Evolutionary conservation across 805 yeast species (phyloP), one percentile per base, ranked within the genome.

Genomic region (Groenewaldozyma tartarivorans): DNA sequence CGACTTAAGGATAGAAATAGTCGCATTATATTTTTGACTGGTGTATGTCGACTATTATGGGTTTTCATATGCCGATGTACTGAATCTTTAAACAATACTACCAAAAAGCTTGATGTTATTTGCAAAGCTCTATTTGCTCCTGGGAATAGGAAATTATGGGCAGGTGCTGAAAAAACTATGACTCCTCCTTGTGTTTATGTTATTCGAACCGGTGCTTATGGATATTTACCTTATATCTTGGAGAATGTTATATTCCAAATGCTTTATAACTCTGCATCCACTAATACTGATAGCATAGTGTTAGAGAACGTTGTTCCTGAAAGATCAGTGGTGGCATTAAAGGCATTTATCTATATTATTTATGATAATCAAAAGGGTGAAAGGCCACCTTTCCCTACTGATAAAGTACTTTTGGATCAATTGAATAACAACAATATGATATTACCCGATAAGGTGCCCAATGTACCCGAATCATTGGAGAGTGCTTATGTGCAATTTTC

Each of bases 81-180:
- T 0, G 98, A 94, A 50, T 81, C 96, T 0, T 63, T 90, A 50
- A 92, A 90, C 56, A 80, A 83, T 44, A 87, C 95, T 0, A 77
- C 88, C 2, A 79, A 87, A 52, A 80, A 79, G 41, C 67, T 92
- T 38, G 94, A 81, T 43, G 54, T 62, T 2, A 62, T 92, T 26
- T 76, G 80, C 43, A 71, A 72, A 37, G 46, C 74, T 3, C 58
- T 83, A 33, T 64, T 88, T 19, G 34, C 30, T 13, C 45, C 57
- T 11, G 63, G 64, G 16, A 49, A 43, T 31, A 84, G 82, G 49
- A 83, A 79, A 48, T 76, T 77, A 31, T 90, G 96, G 96, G 61
- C 82, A 1, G 69, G 75, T 0, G 66, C 79, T 3, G 92, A 85
- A 48, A 58, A 73, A 2, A 63, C 68, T 6, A 60, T 86, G 15